phyloP scores from a whole-genome alignment of 108 stramenopile species.

The Aurantiochytrium sp. region DNA sequence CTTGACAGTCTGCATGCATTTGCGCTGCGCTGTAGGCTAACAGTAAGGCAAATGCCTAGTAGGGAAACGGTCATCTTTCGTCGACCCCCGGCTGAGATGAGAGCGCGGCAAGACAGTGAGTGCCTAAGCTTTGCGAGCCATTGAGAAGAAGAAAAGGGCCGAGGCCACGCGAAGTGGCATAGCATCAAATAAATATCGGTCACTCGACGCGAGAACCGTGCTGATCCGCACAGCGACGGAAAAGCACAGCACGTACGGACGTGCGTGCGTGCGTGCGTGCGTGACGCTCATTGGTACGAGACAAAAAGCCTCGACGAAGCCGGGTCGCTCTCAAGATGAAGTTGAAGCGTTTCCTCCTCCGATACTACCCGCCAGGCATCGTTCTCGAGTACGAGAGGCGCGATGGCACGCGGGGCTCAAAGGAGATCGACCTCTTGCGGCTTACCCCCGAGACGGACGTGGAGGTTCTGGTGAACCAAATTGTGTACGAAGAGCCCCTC shows the following conservation, averaged over 20 bases:
- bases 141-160: not conserved
- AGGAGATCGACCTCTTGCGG: slow-evolving; percentile 59
- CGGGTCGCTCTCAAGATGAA: slow-evolving; percentile 34
- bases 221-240: too few relatives aligned
- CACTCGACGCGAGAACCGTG: too few relatives aligned
- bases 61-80: not conserved
- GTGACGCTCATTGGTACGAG: too few relatives aligned
- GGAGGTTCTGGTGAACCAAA: slow-evolving; percentile 53
- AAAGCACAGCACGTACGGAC: too few relatives aligned
- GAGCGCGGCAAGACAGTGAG: too few relatives aligned
- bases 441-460: slow-evolving; percentile 45
- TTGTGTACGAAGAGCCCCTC: slow-evolving; percentile 58
- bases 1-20: too few relatives aligned
- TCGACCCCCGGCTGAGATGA: too few relatives aligned
- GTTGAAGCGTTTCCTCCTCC: slow-evolving; percentile 48
- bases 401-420: slow-evolving; percentile 51
- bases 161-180: not conserved
- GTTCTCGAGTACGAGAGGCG: slow-evolving; percentile 56
- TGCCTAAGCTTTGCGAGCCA: not conserved
- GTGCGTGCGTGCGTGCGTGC: too few relatives aligned
- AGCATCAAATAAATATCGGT: too few relatives aligned
- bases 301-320: too few relatives aligned
- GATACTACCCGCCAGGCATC: slow-evolving; percentile 62
- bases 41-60: too few relatives aligned
- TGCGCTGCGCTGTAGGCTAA: too few relatives aligned